Base-by-base conservation (phyloP, 495 filamentous ascomycete species). In the Penicillium soppii region DNA sequence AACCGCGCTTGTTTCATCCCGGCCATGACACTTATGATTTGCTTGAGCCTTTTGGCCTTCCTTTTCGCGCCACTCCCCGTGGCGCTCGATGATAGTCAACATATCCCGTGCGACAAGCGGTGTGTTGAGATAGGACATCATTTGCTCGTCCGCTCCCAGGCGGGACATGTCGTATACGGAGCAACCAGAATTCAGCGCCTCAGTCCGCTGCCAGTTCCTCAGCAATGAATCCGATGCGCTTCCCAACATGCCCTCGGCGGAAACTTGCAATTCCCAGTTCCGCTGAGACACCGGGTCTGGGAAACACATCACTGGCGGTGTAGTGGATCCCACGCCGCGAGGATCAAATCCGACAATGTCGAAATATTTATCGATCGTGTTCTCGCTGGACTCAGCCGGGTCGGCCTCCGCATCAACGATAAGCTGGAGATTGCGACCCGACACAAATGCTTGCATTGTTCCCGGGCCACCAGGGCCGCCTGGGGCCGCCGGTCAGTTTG, bases 341-440 rank as follows among this genome's bases (percentile, higher is more conserved):
- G 80, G 78, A 59, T 83, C 81, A 45, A 82, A 83, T 0, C 75
- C 71, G 33, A 85, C 68, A 19, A 84, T 72, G 46, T 85, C 82
- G 53, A 71, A 83, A 46, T 78, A 75, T 32, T 72, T 71, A 36
- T 69, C 52, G 25, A 29, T 36, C 8, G 33, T 30, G 1, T 57
- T 41, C 4, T 35, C 4, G 1, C 45, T 17, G 1, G 17, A n/a
- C 7, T 37, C 16, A 17, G n/a, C 42, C 0, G 68, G 68, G 21
- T 65, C 59, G 6, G 26, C 35, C n/a, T 68, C 63, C 12, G 71
- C 70, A 41, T 74, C 77, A 7, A 76, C 58, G 4, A 76, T 67
- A 0, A 58, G 65, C 36, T 78, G 79, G 2, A 82, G 51, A 48
- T 61, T 53, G 13, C 55, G 59, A 13, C 71, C 76, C 12, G 61